phyloP scores from a whole-genome alignment of 768 basidiomycete genomes.

The Mycena indigotica region DNA sequence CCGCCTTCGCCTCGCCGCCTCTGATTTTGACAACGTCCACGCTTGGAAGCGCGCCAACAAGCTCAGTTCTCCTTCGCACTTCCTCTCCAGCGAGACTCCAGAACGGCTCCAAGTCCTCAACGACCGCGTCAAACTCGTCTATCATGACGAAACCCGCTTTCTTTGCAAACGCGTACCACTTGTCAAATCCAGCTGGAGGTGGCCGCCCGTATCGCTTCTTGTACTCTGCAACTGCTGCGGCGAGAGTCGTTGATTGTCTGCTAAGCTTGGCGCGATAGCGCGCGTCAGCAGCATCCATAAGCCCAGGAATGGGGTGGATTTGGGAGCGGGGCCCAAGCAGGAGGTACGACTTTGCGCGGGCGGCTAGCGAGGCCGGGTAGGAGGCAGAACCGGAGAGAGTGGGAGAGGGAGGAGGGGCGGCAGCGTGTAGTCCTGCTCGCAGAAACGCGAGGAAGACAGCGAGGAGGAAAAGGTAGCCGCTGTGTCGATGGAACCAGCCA shows the following conservation, averaged over 20 bases:
- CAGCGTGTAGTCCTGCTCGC: constrained; percentile 15
- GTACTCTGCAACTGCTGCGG: constrained; percentile 82
- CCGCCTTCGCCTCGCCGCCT: constrained; percentile 58
- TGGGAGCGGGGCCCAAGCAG: background rate
- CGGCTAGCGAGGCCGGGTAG: constrained; percentile 1
- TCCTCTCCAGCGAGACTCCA: constrained; percentile 75
- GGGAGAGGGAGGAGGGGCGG: background rate
- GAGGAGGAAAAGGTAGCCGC: constrained; percentile 14
- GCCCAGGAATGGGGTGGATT: constrained; percentile 78
- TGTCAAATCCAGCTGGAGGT: constrained; percentile 90
- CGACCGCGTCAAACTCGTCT: constrained; percentile 88
- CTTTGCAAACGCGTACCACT: constrained; percentile 84
- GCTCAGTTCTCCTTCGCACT: constrained; percentile 59
- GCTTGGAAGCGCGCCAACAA: constrained; percentile 78
- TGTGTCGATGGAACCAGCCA: constrained; percentile 14
- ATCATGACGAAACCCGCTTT: constrained; percentile 74
- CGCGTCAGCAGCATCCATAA: constrained; percentile 84
- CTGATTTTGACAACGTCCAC: constrained; percentile 85
- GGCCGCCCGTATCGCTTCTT: constrained; percentile 69
- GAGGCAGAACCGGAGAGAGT: background rate
- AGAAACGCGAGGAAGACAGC: constrained; percentile 17
- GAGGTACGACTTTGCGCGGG: constrained; percentile 8
- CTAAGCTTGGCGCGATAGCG: constrained; percentile 66
- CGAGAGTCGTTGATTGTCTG: constrained; percentile 78
- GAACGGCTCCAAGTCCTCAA: constrained; percentile 82